Conservation (phyloP, 306 rosid species). For the Hippophae rhamnoides region DNA sequence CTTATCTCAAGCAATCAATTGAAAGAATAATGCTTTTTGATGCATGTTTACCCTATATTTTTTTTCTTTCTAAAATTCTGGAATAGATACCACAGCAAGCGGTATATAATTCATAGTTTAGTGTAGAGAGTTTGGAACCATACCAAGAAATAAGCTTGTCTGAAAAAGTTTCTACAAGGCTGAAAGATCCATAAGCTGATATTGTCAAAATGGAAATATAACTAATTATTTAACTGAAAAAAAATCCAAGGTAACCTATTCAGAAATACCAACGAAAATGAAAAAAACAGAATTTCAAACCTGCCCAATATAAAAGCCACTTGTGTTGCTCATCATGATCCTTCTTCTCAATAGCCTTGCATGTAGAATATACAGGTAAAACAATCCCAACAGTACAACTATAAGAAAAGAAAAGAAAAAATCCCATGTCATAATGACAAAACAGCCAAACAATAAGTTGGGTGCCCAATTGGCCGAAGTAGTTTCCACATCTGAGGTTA, state of each 20-base stretch:
- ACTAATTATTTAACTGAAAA: not conserved
- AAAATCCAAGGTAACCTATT: not conserved
- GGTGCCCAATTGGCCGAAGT: not conserved
- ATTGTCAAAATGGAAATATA: not conserved
- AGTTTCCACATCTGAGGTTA: not conserved
- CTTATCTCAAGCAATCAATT: too few relatives aligned
- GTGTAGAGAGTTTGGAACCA: conserved; percentile 17
- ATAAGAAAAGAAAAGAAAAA: conserved; percentile 16
- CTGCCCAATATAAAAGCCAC: conserved; percentile 95
- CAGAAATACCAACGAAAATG: not conserved
- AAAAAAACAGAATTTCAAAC: conserved; percentile 19
- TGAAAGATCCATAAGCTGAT: conserved; percentile 92
- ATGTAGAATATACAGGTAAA: conserved; percentile 83
- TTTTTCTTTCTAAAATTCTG: too few relatives aligned
- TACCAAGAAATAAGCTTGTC: conserved; percentile 88
- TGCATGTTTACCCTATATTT: too few relatives aligned
- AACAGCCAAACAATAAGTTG: conserved; percentile 1
- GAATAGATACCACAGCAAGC: not conserved
- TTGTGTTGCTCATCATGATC: conserved; percentile 57
- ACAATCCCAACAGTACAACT: conserved; percentile 83
- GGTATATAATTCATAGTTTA: not conserved
- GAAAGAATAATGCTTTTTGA: too few relatives aligned
- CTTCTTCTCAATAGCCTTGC: conserved; percentile 75
- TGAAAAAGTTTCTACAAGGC: conserved; percentile 66
- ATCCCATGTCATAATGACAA: not conserved